These are phyloP conservation scores for Ustilago trichophora DNA, from an alignment of 1,284 basidiomycete species.

Conservation along the genomic window DNA sequence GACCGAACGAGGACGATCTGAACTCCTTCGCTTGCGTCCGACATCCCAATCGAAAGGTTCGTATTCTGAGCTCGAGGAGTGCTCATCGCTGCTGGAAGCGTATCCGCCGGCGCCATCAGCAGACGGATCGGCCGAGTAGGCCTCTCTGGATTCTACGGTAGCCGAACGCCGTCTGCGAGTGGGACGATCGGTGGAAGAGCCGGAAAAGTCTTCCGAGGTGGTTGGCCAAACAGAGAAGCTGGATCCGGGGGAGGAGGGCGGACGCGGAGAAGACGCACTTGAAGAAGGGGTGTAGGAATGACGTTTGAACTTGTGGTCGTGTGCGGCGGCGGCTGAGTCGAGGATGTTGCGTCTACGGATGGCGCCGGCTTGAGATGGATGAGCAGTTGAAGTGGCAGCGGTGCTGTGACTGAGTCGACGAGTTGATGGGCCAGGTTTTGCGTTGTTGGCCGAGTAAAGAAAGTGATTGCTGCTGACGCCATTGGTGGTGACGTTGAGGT, in stretches of 20 bases:
- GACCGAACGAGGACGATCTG: constrained; percentile 24
- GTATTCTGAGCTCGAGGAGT: constrained; percentile 39
- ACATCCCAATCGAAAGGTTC: constrained; percentile 55
- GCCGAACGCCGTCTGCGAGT: constrained; percentile 23
- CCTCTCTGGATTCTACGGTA: constrained; percentile 37
- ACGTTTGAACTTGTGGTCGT: constrained; percentile 9
- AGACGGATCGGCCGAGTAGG: constrained; percentile 52
- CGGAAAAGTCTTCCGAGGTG: constrained; percentile 20
- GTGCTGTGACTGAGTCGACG: constrained; percentile 15
- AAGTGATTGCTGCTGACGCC: background rate
- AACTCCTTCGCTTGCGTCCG: constrained; percentile 28
- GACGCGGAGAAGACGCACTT: constrained; percentile 14
- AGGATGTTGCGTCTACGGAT: constrained; percentile 35
- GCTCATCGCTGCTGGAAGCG: constrained; percentile 35
- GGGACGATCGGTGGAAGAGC: constrained; percentile 41
- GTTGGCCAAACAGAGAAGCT: constrained; percentile 2
- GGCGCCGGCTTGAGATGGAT: constrained; percentile 3
- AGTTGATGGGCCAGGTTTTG: constrained; percentile 35
- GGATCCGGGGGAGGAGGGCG: constrained; percentile 22
- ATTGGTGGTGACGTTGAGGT: background rate
- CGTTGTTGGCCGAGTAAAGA: constrained; percentile 8
- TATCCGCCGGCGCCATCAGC: constrained; percentile 27
- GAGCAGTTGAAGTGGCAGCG: constrained; percentile 1
- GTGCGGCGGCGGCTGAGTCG: constrained; percentile 20
- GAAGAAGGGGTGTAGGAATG: constrained; percentile 14